phyloP scores from a whole-genome alignment of 768 basidiomycete genomes.

The Tricholoma flavovirens region DNA sequence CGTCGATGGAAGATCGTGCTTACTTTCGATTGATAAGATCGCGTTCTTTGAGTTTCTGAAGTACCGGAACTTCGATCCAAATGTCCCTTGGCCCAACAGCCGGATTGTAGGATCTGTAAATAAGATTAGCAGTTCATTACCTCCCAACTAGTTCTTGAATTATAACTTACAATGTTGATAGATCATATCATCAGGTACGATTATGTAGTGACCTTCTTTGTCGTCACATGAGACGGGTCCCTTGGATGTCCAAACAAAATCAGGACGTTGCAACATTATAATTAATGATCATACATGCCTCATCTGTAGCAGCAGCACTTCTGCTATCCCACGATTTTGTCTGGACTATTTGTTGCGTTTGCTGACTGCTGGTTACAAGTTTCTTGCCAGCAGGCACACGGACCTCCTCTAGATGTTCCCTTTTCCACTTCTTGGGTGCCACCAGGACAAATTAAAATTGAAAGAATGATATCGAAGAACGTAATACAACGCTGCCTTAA shows the following conservation, averaged over 20 bases:
- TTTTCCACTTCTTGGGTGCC: constrained; percentile 77
- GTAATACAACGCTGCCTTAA: constrained; percentile 53
- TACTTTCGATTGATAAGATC: constrained; percentile 88
- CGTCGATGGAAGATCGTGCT: constrained; percentile 27
- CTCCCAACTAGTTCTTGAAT: constrained; percentile 2
- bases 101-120: constrained; percentile 81
- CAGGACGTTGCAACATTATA: constrained; percentile 12
- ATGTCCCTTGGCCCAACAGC: constrained; percentile 94
- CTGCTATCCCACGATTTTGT: constrained; percentile 65
- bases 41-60: constrained; percentile 83
- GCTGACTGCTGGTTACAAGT: constrained; percentile 43
- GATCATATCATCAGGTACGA: constrained; percentile 86
- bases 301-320: constrained; percentile 58
- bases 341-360: constrained; percentile 41
- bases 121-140: constrained; percentile 12
- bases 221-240: constrained; percentile 80
- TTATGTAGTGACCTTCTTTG: constrained; percentile 98
- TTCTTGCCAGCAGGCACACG: constrained; percentile 65
- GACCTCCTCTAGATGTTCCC: constrained; percentile 69
- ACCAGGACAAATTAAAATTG: constrained; percentile 28
- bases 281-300: constrained; percentile 44
- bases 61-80: constrained; percentile 94
- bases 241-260: constrained; percentile 51
- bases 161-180: constrained; percentile 67
- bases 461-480: constrained; percentile 61